Base-by-base conservation (phyloP, 2,329 filamentous ascomycete genomes). In the Dactylellina sp. region DNA sequence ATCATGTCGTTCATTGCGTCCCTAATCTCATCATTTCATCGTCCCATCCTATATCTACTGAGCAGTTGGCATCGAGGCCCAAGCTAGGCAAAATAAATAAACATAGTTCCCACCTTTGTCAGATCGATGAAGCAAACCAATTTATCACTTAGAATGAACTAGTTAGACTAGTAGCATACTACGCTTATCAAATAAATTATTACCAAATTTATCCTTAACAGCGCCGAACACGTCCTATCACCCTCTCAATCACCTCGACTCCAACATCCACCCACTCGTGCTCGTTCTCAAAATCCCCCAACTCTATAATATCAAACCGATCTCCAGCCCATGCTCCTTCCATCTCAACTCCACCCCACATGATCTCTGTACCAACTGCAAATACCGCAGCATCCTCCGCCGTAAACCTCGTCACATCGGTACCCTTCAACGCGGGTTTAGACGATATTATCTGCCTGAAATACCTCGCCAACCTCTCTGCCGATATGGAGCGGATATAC, bases 231-330 rank as follows among this genome's bases (percentile, higher is more conserved):
- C 35, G n/a, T 4, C 39, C 20, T 2, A 61, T 70, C n/a, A 56
- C 56, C 1, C 32, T 35, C 35, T 55, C 39, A 7, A 61, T 9
- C 9, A 70, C 42, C 50, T 61, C 56, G 20, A 55, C 56, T 14
- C 47, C 60, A 39, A 70, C 64, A 50, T 70, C 64, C 20, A 53
- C 64, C 64, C 64, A 70, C 11, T 37, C 46, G 9, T 70, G 47
- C 9, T 28, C 62, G 1, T 18, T 35, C 1, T 20, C 56, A 53
- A 49, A 68, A 24, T 24, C 47, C 14, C 32, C 62, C 7, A 50
- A 55, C 7, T 70, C 65, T 11, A 71, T 46, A 14, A 71, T 60
- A 60, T 71, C 66, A n/a, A 71, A 71, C 7, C 35, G 25, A 37
- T 64, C 66, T 4, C 59, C 57, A 2, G 57, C 59, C 66, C 66